Percentiles rank a stretch among this genome's conserved stretches.
Conservation (phyloP, 2,329 filamentous ascomycete species). For the Alternaria hordeiaustralica region DNA sequence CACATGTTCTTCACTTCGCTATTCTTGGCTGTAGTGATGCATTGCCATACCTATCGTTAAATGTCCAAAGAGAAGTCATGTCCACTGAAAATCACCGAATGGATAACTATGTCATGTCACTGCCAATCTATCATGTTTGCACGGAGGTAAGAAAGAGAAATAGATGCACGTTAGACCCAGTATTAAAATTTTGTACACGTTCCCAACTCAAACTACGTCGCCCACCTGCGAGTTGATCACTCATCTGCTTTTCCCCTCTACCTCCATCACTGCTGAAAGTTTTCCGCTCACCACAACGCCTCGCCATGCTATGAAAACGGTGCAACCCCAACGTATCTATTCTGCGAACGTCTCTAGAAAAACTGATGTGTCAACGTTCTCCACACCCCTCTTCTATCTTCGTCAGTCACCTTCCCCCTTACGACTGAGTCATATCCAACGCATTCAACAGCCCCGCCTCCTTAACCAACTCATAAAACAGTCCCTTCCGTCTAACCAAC, state of each 20-base stretch:
- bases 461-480: constrained; percentile 89
- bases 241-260: not conserved
- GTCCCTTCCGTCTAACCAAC: constrained; percentile 75
- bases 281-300: not conserved
- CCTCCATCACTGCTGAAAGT: not conserved
- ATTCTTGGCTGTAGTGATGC: not conserved
- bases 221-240: not conserved
- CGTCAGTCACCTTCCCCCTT: not conserved
- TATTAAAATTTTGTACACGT: not conserved
- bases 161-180: not conserved
- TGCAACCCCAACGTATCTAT: not conserved
- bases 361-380: not conserved
- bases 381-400: not conserved
- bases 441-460: constrained; percentile 76
- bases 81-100: not conserved
- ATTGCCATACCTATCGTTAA: fast-evolving
- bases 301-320: not conserved
- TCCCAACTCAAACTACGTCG: not conserved
- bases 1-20: not conserved
- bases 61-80: not conserved
- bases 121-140: fast-evolving
- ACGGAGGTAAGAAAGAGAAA: not conserved
- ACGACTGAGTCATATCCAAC: constrained; percentile 14
- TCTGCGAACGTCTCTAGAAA: not conserved
- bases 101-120: not conserved